A percentile compares a stretch with the other conserved stretches of the same genome.
Conservation (phyloP, 139 green algal species). For the Chlorella sp. region DNA sequence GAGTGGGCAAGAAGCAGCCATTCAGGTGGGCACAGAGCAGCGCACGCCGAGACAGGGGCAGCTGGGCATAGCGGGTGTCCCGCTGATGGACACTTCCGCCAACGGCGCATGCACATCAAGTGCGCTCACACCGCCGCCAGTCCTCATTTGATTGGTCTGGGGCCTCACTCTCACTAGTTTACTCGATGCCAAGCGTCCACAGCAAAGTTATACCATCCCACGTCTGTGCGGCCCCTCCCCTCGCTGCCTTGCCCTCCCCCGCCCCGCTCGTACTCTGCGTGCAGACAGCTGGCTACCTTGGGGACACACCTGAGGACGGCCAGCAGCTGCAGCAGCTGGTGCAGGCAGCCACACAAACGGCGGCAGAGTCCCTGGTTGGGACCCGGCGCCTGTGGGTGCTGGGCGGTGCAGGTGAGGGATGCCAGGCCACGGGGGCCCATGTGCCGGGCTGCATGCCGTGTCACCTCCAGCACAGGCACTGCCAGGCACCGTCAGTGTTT, state of each 20-base stretch:
- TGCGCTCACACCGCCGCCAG: not conserved
- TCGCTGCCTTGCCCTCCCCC: no score
- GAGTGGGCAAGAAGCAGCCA: not conserved
- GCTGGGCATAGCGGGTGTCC: not conserved
- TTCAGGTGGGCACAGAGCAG: not conserved
- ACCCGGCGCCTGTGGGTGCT: conserved; percentile 10
- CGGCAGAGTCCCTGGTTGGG: not conserved
- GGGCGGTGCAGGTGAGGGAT: not conserved
- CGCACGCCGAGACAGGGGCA: not conserved
- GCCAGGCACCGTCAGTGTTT: no score
- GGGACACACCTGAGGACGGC: not conserved
- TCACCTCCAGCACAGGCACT: no score
- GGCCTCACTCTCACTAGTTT: not conserved
- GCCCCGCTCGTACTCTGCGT: not conserved
- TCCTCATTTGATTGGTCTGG: no score
- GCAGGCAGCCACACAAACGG: not conserved
- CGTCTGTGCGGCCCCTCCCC: not conserved
- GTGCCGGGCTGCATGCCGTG: no score
- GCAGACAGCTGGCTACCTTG: conserved; percentile 19
- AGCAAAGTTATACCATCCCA: not conserved
- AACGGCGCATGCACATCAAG: not conserved
- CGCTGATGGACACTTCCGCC: not conserved
- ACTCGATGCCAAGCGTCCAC: not conserved
- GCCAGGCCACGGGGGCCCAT: not conserved
- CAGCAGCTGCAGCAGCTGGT: conserved; percentile 12